Base-by-base conservation (phyloP, 805 yeast species). In the Myxozyma geophila region DNA sequence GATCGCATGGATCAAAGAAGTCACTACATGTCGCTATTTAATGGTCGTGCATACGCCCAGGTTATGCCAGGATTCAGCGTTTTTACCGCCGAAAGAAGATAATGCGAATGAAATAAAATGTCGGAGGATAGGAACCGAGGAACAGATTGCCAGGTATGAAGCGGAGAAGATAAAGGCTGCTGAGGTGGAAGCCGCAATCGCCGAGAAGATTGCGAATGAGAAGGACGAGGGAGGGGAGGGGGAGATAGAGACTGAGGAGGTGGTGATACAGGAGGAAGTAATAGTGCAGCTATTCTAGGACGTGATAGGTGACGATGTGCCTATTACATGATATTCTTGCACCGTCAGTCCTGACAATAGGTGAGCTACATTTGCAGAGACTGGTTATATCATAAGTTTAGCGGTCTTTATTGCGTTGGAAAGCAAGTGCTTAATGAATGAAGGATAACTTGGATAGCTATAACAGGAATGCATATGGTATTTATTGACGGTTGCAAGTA, bases 1-100 rank as follows among this genome's bases (percentile, higher is more conserved):
- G 10, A 73, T 77, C 19, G 59, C 76, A 9, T 80, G 81, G 71
- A 78, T 85, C 2, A 75, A 75, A 54, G 92, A 87, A 72, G 74
- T 79, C 39, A 80, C 78, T 59, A 83, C 87, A 0, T 87, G 92
- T 72, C 81, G 81, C 51, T 87, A 87, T 70, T 79, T 79, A 67
- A 79, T 85, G 74, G 76, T 77, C 35, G 74, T 87, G 2, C 79
- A 79, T 53, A 78, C 86, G 0, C 86, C 86, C 0, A 71, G 74
- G 7, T 74, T 87, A 28, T 87, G 91, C 62, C 62, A 59, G 36
- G 80, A 77, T 3, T 74, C 73, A 48, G 67, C 70, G 17, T 76
- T 78, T 54, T 59, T 77, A 46, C 75, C 67, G 57, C 77, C 61
- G 69, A 75, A 59, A 67, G 77, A 19, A 58, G 74, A 50, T 70